Percentiles rank a stretch among this genome's conserved stretches.
Evolutionary conservation across 2,329 filamentous ascomycete species (phyloP).

Genomic region (Zymoseptoria passerinii): DNA sequence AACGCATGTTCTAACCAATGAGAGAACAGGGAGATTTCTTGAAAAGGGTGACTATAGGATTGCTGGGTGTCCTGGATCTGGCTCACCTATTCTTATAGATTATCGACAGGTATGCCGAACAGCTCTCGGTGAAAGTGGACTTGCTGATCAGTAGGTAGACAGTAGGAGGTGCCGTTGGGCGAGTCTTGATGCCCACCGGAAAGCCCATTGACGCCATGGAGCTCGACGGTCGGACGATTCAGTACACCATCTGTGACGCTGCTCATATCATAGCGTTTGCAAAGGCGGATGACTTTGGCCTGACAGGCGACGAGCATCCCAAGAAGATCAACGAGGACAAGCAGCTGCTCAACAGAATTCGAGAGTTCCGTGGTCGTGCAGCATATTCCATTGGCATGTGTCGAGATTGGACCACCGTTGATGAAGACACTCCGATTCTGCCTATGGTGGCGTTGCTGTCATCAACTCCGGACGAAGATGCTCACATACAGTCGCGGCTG

Average conservation of each 20-base stretch:
- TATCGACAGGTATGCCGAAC: constrained; percentile 6
- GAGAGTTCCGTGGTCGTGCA: constrained; percentile 12
- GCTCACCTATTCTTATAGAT: constrained; percentile 16
- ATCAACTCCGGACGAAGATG: constrained; percentile 1
- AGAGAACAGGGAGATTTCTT: constrained; percentile 5
- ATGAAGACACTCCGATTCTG: constrained; percentile 12
- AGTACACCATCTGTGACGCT: constrained; percentile 12
- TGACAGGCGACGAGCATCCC: constrained; percentile 10
- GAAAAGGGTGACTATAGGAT: constrained; percentile 12
- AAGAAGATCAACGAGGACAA: constrained; percentile 9
- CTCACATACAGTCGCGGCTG: constrained; percentile 11
- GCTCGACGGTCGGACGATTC: constrained; percentile 6
- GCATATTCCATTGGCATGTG: constrained; percentile 12
- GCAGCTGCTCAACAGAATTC: constrained; percentile 4
- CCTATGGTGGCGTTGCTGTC: constrained; percentile 14
- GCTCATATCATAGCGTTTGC: constrained; percentile 15
- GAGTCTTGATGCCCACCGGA: constrained; percentile 11
- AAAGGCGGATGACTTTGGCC: constrained; percentile 8
- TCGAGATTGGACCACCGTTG: constrained; percentile 8
- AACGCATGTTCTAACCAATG: constrained; percentile 11
- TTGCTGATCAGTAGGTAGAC: constrained; percentile 1
- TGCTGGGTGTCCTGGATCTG: constrained; percentile 11
- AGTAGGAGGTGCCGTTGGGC: constrained; percentile 10
- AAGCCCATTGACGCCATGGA: constrained; percentile 7
- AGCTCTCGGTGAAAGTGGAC: neutral